Conservation (phyloP, 2,329 filamentous ascomycete species). For the Pyrenochaeta sp. region DNA sequence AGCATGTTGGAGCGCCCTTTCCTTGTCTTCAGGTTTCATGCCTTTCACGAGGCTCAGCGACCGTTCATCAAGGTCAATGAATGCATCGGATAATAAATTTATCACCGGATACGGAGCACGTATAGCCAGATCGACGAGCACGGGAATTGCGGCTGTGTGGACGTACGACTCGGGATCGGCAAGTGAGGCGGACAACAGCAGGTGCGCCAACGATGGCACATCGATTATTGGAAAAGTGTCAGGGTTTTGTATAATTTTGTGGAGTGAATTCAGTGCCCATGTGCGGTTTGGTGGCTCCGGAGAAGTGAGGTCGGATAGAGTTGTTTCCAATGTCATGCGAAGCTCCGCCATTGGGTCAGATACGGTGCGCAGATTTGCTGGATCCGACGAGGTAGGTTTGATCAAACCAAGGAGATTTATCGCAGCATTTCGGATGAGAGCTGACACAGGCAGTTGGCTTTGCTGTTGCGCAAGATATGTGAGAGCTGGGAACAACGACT, state of each 20-base stretch:
- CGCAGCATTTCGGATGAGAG: slow-evolving; percentile 37
- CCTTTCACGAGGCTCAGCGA: slow-evolving; percentile 30
- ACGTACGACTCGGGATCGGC: slow-evolving; percentile 76
- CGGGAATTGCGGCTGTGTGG: slow-evolving; percentile 72
- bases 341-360: slow-evolving; percentile 60
- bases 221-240: slow-evolving; percentile 67
- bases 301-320: slow-evolving; percentile 41
- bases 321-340: slow-evolving; percentile 31
- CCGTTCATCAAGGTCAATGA: slow-evolving; percentile 68
- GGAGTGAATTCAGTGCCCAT: slow-evolving; percentile 44
- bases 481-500: slow-evolving; percentile 23
- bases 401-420: slow-evolving; percentile 60
- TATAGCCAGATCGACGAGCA: slow-evolving; percentile 68
- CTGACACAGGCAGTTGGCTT: slow-evolving; percentile 12
- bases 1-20: slow-evolving; percentile 37
- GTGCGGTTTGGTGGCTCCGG: slow-evolving; percentile 47
- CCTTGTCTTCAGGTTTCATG: slow-evolving; percentile 27
- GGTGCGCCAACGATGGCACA: slow-evolving; percentile 69
- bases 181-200: slow-evolving; percentile 71
- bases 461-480: slow-evolving; percentile 30
- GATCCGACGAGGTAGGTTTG: slow-evolving; percentile 59
- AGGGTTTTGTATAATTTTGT: slow-evolving; percentile 59
- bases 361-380: slow-evolving; percentile 30
- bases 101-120: slow-evolving; percentile 70
- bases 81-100: slow-evolving; percentile 71